Base-by-base conservation (phyloP, 2,329 filamentous ascomycete species). In the Sporothrix dimorphospora region DNA sequence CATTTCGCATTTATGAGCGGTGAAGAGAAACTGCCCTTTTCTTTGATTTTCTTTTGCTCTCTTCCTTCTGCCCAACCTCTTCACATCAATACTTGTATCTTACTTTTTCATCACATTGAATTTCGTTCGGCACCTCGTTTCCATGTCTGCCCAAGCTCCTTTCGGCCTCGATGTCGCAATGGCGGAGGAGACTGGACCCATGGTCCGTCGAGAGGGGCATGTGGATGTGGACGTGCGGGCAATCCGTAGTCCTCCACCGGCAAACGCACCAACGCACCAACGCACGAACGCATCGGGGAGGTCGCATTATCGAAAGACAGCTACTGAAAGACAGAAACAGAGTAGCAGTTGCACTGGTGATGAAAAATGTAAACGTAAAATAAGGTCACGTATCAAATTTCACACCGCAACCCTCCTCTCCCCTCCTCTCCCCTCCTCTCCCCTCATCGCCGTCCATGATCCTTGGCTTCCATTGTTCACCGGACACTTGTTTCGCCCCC, bases 371-470 rank as follows among this genome's bases (percentile, higher is more conserved):
- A n/a, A 57, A 34, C 27, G 14, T 57, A 19, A 57, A 57, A 19
- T 34, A 34, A 57, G 27, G 53, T 57, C 53, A 34, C 53, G 34
- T 34, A 57, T 57, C 53, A 57, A 57, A 9, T 57, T 34, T 57
- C 53, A 57, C 53, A 57, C 53, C 53, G 27, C 53, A 57, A 57
- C 16, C 53, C 30, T 34, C 38, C n/a, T 42, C 34, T 34, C 6
- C 30, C 6, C 5, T 40, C 34, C n/a, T n/a, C n/a, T n/a, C n/a
- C 16, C 53, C 30, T 34, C 38, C n/a, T 42, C 34, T 34, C 6
- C 30, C 6, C 5, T 40, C 34, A 40, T 40, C 57, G 34, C 30
- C 34, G 24, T 57, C 34, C 24, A 30, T 16, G 27, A 14, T 30
- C 12, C 45, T 16, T 47, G 19, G 53, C n/a, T 61, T 30, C 12